A percentile compares a stretch with the other conserved stretches of the same genome.
Evolutionary conservation across 345 rosid species (phyloP).

Genomic region (Hypericum perforatum): DNA sequence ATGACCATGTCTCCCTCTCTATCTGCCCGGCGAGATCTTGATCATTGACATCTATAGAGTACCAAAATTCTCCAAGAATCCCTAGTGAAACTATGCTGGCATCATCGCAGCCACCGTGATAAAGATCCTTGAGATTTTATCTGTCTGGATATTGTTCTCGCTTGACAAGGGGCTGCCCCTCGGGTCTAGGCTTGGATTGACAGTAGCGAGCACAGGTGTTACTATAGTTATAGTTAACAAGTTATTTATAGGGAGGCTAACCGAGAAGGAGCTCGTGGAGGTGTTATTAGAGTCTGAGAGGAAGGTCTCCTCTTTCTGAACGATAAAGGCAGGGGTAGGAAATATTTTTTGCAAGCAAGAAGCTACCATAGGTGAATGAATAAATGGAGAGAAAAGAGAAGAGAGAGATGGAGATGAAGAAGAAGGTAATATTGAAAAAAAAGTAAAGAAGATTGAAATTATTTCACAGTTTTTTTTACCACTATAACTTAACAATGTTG

Average conservation of each 20-base stretch:
- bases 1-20: conserved; percentile 46
- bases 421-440: too few relatives aligned
- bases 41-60: conserved; percentile 53
- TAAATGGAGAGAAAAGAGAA: too few relatives aligned
- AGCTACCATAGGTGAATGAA: too few relatives aligned
- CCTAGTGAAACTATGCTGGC: conserved; percentile 79
- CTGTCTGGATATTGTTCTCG: conserved; percentile 59
- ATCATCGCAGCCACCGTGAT: conserved; percentile 80
- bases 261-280: conserved; percentile 39
- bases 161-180: conserved; percentile 69
- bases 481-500: too few relatives aligned
- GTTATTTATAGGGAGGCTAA: conserved; percentile 47
- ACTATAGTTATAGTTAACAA: conserved; percentile 82
- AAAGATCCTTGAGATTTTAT: conserved; percentile 58
- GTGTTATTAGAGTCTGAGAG: conserved; percentile 85
- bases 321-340: too few relatives aligned
- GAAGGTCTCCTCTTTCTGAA: conserved; percentile 75
- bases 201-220: conserved; percentile 90
- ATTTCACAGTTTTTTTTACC: too few relatives aligned
- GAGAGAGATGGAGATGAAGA: too few relatives aligned
- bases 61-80: conserved; percentile 54
- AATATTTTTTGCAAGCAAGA: too few relatives aligned
- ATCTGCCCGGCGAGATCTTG: conserved; percentile 56
- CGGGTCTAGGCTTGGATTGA: conserved; percentile 71
- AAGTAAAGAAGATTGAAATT: too few relatives aligned